Evolutionary conservation across 75 land plant species (phyloP).

Genomic region (Larix kaempferi): DNA sequence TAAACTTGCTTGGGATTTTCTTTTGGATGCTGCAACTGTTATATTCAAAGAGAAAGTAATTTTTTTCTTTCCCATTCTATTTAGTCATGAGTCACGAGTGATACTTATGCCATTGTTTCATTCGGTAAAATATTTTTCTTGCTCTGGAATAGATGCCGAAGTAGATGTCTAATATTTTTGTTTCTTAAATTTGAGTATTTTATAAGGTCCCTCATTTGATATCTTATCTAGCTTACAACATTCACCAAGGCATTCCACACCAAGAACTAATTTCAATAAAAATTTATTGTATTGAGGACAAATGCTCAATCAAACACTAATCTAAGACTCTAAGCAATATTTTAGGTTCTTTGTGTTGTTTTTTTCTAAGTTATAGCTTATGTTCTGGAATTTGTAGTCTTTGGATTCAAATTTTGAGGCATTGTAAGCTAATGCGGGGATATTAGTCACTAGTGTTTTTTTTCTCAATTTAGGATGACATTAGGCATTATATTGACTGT

Average conservation of each 20-base stretch:
- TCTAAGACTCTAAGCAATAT: background rate
- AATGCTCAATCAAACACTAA: background rate
- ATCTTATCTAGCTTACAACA: background rate
- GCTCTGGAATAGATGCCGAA: background rate
- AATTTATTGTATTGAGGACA: background rate
- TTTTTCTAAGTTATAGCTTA: background rate
- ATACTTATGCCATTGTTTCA: background rate
- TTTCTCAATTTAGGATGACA: background rate
- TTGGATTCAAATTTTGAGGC: background rate
- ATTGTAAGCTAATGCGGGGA: background rate
- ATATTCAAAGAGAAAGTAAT: conserved; percentile 97
- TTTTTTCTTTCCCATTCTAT: background rate
- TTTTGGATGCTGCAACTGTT: conserved; percentile 96
- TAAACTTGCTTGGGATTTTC: conserved; percentile 98
- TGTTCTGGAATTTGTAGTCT: background rate
- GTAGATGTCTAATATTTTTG: background rate
- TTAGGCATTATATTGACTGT: background rate
- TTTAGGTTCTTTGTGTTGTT: background rate
- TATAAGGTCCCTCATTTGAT: background rate
- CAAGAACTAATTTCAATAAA: too few species aligned
- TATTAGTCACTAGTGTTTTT: background rate
- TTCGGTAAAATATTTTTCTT: background rate
- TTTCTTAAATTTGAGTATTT: background rate
- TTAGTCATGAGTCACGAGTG: background rate
- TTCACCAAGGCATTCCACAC: background rate